Evolutionary conservation across 1,139 yeast genomes (phyloP), one percentile per base, ranked within the genome.

Genomic region (Taiozyma sp.): DNA sequence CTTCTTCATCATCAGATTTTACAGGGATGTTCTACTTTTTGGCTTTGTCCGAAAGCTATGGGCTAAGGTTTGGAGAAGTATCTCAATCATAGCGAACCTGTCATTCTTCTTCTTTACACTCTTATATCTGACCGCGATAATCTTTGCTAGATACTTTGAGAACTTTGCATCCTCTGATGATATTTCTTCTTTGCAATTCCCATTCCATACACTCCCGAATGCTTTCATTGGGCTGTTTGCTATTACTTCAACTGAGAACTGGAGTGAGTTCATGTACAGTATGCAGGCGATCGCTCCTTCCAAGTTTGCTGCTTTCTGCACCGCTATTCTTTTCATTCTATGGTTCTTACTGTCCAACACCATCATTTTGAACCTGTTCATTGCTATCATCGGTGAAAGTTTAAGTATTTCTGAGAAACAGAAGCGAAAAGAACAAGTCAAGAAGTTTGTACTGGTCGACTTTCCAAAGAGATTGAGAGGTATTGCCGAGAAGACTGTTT

Each of bases 331-430:
- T 50, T 67, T 91, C 42, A 79, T 89, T 45, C 69, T 77, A 0
- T 93, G 99, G 99, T 89, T 91, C 61, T 75, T 88, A 47, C 71
- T 90, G 47, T 85, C 97, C 7, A 88, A 88, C 67, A 83, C 86
- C 66, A 80, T 93, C 43, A 72, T 91, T 13, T 70, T 91, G 68
- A 90, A 88, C 64, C 80, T 91, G 77, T 93, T 91, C 80, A 86
- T 93, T 75, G 97, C 97, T 50, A 87, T 91, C 42, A 89, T 91
- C 60, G 89, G 96, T 0, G 83, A 83, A 56, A 84, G 93, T 50
- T 79, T 93, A 63, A 89, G 84, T 52, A 83, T 87, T 1, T 76
- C 88, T 0, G 95, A 88, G 50, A 77, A 75, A 40, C 85, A 82
- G 22, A 89, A 89, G 65, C 75, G 95, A 47, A 78, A 77, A 49